A percentile compares a stretch with the other conserved stretches of the same genome.
phyloP scores from a whole-genome alignment of 805 yeast genomes.

The Dipodascus albidus region DNA sequence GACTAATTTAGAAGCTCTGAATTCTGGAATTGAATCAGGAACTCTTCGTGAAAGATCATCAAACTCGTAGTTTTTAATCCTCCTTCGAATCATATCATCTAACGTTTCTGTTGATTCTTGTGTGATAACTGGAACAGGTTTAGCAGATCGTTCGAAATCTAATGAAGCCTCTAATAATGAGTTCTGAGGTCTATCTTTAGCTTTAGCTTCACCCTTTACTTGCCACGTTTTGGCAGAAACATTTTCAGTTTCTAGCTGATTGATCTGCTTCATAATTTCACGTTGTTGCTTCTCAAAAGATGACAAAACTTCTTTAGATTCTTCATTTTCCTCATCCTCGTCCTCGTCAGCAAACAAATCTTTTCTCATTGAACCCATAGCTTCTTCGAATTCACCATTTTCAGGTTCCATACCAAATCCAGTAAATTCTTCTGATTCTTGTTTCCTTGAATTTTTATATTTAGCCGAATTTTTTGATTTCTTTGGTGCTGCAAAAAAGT shows the following conservation, averaged over 20 bases:
- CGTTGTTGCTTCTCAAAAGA: conserved; percentile 76
- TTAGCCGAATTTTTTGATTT: conserved; percentile 5
- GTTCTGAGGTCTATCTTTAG: conserved; percentile 72
- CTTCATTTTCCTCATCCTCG: conserved; percentile 47
- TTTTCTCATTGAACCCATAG: conserved; percentile 22
- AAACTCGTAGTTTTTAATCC: conserved; percentile 63
- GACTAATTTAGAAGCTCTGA: conserved; percentile 31
- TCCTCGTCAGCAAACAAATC: conserved; percentile 35
- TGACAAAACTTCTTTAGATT: conserved; percentile 40
- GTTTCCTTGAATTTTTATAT: conserved; percentile 5
- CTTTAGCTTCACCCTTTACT: conserved; percentile 82
- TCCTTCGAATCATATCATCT: conserved; percentile 78
- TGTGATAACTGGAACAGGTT: conserved; percentile 93
- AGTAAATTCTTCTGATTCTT: conserved; percentile 13
- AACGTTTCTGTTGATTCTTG: conserved; percentile 74
- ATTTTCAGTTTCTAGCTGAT: conserved; percentile 70
- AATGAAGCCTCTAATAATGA: conserved; percentile 64
- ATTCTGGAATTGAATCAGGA: conserved; percentile 53
- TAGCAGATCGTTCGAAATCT: conserved; percentile 86
- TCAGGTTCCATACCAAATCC: conserved; percentile 18
- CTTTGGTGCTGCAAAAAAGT: conserved; percentile 30
- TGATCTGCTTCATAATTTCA: conserved; percentile 65
- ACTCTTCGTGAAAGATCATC: conserved; percentile 75
- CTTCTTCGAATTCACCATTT: conserved; percentile 18
- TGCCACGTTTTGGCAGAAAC: conserved; percentile 91